Conservation (phyloP, 2,329 filamentous ascomycete species). For the Pseudogymnoascus sp. region DNA sequence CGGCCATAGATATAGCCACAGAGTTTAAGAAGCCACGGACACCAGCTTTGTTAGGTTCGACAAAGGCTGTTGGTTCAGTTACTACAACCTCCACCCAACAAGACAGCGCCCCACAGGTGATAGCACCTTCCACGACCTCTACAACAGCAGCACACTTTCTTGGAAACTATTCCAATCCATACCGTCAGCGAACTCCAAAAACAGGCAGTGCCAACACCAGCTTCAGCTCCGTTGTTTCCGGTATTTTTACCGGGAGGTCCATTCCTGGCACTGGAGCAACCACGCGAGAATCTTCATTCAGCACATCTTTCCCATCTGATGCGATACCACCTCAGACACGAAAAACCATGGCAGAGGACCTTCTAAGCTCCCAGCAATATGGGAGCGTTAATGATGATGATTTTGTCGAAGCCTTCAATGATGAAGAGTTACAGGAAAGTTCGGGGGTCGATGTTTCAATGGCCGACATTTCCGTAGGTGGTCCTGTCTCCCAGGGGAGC, state of each 20-base stretch:
- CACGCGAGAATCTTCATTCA: slow-evolving; percentile 13
- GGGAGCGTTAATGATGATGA: slow-evolving; percentile 21
- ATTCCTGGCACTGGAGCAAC: neutral
- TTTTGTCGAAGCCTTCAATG: slow-evolving; percentile 13
- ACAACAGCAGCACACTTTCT: slow-evolving; percentile 10
- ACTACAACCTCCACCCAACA: neutral
- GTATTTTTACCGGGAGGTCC: slow-evolving; percentile 17
- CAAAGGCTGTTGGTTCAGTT: neutral
- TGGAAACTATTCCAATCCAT: neutral
- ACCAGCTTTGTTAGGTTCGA: slow-evolving; percentile 1
- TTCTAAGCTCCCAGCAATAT: slow-evolving; percentile 19
- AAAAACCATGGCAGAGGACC: slow-evolving; percentile 10
- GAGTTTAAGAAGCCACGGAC: slow-evolving; percentile 5
- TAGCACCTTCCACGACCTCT: slow-evolving; percentile 7
- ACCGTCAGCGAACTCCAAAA: slow-evolving; percentile 6
- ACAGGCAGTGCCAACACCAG: slow-evolving; percentile 14
- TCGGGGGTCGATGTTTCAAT: neutral
- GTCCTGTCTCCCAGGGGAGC: neutral
- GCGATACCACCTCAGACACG: neutral
- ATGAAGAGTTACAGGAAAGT: neutral
- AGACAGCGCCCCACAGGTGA: neutral
- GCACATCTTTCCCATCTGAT: slow-evolving; percentile 12
- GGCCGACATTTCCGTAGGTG: slow-evolving; percentile 14
- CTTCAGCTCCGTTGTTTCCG: slow-evolving; percentile 18
- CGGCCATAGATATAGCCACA: neutral